phyloP scores from a whole-genome alignment of 495 filamentous ascomycete genomes.

The Lichina pygmaea region DNA sequence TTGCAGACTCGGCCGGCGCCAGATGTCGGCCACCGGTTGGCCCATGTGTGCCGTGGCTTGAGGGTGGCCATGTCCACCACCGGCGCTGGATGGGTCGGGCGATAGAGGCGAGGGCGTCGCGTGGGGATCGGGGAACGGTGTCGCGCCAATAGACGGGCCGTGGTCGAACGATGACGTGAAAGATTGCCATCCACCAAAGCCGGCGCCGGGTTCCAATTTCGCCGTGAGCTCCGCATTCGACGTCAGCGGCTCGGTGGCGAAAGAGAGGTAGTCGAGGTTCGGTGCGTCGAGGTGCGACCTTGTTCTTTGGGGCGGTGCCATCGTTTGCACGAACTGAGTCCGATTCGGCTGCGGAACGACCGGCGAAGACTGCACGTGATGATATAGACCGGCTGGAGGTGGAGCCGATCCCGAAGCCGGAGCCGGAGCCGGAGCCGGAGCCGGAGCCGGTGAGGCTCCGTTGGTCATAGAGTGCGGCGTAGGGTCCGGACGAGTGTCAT shows the following conservation, averaged over 20 bases:
- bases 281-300: constrained; percentile 7
- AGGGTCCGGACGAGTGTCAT: neutral
- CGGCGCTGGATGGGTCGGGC: constrained; percentile 25
- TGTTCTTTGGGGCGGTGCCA: neutral
- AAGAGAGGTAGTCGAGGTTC: constrained; percentile 27
- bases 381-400: too few relatives aligned
- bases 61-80: constrained; percentile 18
- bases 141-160: constrained; percentile 37
- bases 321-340: neutral
- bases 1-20: constrained; percentile 21
- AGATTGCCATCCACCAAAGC: constrained; percentile 48
- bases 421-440: too few relatives aligned
- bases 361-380: neutral
- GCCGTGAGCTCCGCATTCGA: neutral
- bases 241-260: constrained; percentile 7
- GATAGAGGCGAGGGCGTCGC: constrained; percentile 11
- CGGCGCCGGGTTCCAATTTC: constrained; percentile 9
- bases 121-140: constrained; percentile 48
- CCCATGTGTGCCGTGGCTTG: constrained; percentile 7
- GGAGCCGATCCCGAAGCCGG: too few relatives aligned
- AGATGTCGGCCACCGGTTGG: constrained; percentile 24
- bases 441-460: too few relatives aligned
- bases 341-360: neutral
- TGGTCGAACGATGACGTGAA: constrained; percentile 52
- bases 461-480: too few relatives aligned